These are phyloP conservation scores for Penicillium sp. DNA, from an alignment of 2,329 filamentous ascomycete species.

Conservation along the genomic window DNA sequence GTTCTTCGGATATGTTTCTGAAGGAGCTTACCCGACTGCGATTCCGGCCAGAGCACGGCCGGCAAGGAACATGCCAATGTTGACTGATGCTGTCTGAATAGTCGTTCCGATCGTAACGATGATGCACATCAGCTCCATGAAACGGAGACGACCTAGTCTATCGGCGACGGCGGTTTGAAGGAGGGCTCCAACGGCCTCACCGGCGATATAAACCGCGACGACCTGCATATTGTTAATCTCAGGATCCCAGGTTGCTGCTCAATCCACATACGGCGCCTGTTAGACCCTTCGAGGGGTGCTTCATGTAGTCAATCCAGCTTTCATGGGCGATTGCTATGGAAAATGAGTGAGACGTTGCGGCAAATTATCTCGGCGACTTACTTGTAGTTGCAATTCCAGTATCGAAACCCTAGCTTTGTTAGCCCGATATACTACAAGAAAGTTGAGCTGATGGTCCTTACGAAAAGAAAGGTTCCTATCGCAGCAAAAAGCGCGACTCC, in stretches of 20 bases:
- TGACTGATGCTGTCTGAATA: constrained; percentile 60
- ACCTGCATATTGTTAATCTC: constrained; percentile 43
- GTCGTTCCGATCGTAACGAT: constrained; percentile 60
- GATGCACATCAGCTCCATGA: constrained; percentile 60
- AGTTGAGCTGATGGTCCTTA: constrained; percentile 35
- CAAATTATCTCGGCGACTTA: constrained; percentile 33
- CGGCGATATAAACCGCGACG: constrained; percentile 64
- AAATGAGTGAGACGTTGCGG: neutral
- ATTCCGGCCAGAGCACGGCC: constrained; percentile 55
- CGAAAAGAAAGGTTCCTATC: constrained; percentile 64
- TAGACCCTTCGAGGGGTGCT: constrained; percentile 58
- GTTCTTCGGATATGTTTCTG: neutral
- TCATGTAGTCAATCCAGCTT: constrained; percentile 66
- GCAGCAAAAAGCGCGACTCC: constrained; percentile 61
- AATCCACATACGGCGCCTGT: constrained; percentile 55
- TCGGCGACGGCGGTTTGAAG: constrained; percentile 61
- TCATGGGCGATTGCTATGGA: constrained; percentile 60
- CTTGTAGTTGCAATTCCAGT: constrained; percentile 65
- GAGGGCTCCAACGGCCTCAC: constrained; percentile 61
- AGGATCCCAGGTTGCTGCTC: neutral
- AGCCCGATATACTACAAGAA: constrained; percentile 1
- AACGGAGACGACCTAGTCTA: constrained; percentile 57
- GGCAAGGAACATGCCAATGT: constrained; percentile 60
- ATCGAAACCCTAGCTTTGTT: constrained; percentile 58
- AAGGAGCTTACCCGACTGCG: constrained; percentile 48